A percentile compares a stretch with the other conserved stretches of the same genome.
phyloP scores from a whole-genome alignment of 192 early-diverging fungal species.

The Ambispora gerdemannii region DNA sequence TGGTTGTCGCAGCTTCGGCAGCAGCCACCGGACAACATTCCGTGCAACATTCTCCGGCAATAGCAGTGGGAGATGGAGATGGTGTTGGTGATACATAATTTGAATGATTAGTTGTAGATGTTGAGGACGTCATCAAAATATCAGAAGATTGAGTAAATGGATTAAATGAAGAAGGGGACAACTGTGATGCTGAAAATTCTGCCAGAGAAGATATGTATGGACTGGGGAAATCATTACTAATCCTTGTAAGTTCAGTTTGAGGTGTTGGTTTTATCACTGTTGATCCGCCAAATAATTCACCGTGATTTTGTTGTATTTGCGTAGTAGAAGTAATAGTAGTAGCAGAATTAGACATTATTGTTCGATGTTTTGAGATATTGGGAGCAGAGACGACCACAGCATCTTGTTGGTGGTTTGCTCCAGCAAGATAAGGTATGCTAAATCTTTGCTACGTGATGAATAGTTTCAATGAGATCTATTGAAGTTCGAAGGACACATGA shows the following conservation, averaged over 20 bases:
- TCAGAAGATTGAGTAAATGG: not conserved
- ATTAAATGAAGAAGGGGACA: not conserved
- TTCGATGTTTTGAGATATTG: not conserved
- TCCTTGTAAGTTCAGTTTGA: not conserved
- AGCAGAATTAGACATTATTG: not conserved
- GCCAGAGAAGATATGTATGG: not conserved
- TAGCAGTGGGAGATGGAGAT: conserved; percentile 4
- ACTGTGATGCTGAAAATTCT: not conserved
- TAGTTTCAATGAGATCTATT: not conserved
- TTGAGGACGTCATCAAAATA: no score
- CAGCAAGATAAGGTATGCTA: not conserved
- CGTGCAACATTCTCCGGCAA: conserved; percentile 36
- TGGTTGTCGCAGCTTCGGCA: conserved; percentile 20
- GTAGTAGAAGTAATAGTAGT: not conserved
- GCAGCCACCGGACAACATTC: conserved; percentile 40
- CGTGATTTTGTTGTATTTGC: not conserved
- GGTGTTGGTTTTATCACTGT: not conserved
- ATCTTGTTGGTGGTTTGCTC: not conserved
- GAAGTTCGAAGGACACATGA: not conserved
- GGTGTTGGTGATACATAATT: not conserved
- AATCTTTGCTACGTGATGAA: not conserved
- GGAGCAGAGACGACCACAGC: not conserved
- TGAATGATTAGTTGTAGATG: not conserved
- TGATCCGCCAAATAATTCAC: not conserved
- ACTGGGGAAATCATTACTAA: not conserved